Evolutionary conservation across 768 basidiomycete genomes (phyloP), one percentile per base, ranked within the genome.

Genomic region (Tylopilus balloui): DNA sequence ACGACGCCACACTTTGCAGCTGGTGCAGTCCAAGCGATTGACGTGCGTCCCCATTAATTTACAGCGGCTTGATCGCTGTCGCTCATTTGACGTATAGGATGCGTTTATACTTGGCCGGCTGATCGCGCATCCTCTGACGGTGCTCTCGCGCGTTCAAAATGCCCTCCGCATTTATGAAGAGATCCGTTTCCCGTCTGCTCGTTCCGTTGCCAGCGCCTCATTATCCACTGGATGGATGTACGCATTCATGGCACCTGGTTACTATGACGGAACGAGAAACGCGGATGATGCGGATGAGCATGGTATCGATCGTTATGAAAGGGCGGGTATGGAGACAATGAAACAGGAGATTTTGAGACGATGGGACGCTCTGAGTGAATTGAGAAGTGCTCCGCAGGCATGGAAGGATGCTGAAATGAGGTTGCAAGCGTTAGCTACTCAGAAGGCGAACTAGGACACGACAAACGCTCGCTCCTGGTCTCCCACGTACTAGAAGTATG

Each of bases 101-200:
- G 35, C 45, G 5, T 61, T 51, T 20, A 29, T 61, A 4, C 63
- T 61, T 13, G 63, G 59, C 10, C 55, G 62, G 11, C 48, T 65
- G 13, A 47, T 62, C 35, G 52, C 63, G 3, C 63, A 64, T 17
- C 51, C 61, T 25, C 49, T 61, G 1, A 48, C 39, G 1, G 23
- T 50, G 2, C 38, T 57, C 19, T 13, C 31, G 2, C 39, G 51
- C 21, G 23, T 49, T 25, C 48, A 21, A 28, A 35, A 42, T 3
- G 42, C 32, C 6, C 51, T 59, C 14, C 43, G 25, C 2, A 40
- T 60, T 2, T 60, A 60, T 15, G 45, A 59, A 40, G 25, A 47
- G 21, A 20, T 37, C 4, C 51, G 58, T 2, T 50, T 65, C 4
- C 58, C 63, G 2, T 45, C 56, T n/a, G 49, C 48, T 9, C 27